phyloP scores from a whole-genome alignment of 2,329 filamentous ascomycete species.

The Dryadomyces quercivorus region DNA sequence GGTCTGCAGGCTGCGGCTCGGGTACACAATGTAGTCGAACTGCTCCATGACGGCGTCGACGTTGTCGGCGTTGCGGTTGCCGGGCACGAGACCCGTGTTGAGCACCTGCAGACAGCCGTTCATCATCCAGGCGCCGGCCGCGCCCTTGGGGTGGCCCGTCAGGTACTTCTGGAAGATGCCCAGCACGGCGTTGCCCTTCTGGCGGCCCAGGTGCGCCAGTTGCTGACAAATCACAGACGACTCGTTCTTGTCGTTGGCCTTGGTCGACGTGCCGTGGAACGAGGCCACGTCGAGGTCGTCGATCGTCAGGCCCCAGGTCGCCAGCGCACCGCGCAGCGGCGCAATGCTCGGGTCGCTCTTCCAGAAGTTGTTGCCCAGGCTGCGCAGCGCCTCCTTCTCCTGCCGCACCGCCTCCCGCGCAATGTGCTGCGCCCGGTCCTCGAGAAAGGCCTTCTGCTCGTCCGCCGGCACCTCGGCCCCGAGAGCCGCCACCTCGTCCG shows the following conservation, averaged over 20 bases:
- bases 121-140: constrained; percentile 98
- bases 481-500: constrained; percentile 86
- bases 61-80: constrained; percentile 97
- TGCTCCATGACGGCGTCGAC: constrained; percentile 94
- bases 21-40: constrained; percentile 96
- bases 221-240: constrained; percentile 96
- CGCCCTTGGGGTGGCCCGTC: constrained; percentile 97
- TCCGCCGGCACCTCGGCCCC: constrained; percentile 63
- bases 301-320: constrained; percentile 95
- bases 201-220: constrained; percentile 83
- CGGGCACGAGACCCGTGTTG: constrained; percentile 85
- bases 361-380: constrained; percentile 98
- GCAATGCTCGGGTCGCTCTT: constrained; percentile 89
- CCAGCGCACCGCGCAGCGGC: constrained; percentile 87
- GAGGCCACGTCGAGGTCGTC: constrained; percentile 92
- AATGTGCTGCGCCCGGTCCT: constrained; percentile 76
- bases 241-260: constrained; percentile 99
- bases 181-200: constrained; percentile 90
- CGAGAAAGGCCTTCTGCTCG: constrained; percentile 71
- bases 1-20: constrained; percentile 88
- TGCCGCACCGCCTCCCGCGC: constrained; percentile 80
- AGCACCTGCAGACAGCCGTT: constrained; percentile 95
- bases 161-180: constrained; percentile 99
- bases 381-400: constrained; percentile 84
- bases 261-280: constrained; percentile 97